These are phyloP conservation scores for Ceratobasidium sp. DNA, from an alignment of 1,284 basidiomycete species.

Conservation along the genomic window DNA sequence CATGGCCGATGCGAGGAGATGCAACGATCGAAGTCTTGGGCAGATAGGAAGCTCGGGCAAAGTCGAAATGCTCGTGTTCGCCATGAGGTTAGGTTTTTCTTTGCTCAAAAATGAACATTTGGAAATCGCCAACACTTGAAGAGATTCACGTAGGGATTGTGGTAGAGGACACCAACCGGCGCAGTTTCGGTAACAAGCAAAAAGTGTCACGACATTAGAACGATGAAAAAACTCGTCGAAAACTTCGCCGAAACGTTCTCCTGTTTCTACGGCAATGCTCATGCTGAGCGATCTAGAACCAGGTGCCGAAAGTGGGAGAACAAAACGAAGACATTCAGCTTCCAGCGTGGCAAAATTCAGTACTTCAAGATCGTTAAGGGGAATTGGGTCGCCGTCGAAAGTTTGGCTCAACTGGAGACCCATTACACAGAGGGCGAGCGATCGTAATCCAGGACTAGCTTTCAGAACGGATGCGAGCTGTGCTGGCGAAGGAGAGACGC, in stretches of 20 bases:
- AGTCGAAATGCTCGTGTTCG: background rate
- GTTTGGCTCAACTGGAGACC: background rate
- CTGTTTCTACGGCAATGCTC: background rate
- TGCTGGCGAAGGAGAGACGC: background rate
- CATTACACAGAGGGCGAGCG: background rate
- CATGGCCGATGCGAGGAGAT: background rate
- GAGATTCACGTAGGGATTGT: background rate
- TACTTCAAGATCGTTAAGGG: background rate
- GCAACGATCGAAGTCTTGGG: background rate
- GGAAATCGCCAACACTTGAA: background rate
- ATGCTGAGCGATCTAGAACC: background rate
- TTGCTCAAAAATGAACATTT: background rate
- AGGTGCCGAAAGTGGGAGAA: no score
- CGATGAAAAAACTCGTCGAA: background rate
- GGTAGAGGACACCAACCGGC: background rate
- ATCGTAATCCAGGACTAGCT: background rate
- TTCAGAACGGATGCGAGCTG: background rate
- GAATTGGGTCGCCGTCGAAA: background rate
- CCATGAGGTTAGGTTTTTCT: background rate
- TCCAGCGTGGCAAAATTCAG: background rate
- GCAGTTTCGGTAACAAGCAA: background rate
- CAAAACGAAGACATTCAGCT: no score
- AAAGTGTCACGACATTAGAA: background rate
- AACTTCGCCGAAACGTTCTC: background rate
- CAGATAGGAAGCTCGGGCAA: background rate